These are phyloP conservation scores for Fusarium odoratissimum DNA, from an alignment of 2,329 filamentous ascomycete species.

Conservation along the genomic window DNA sequence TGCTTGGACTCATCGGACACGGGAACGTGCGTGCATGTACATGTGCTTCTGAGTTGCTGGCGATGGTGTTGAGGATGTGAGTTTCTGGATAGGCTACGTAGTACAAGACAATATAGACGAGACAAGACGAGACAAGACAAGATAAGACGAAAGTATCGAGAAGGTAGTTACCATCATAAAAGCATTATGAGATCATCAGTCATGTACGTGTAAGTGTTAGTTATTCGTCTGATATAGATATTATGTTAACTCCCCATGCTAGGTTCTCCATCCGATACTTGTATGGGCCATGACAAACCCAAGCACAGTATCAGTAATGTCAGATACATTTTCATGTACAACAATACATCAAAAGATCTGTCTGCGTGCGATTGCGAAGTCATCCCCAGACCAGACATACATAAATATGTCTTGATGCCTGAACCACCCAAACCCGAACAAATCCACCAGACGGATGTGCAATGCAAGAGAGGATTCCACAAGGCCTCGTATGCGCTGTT, in stretches of 20 bases:
- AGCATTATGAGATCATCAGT: not conserved
- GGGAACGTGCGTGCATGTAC: slow-evolving; percentile 43
- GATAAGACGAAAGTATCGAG: not conserved
- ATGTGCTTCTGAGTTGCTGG: slow-evolving; percentile 27
- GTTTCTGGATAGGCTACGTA: slow-evolving; percentile 5
- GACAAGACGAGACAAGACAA: not conserved
- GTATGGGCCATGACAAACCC: not conserved
- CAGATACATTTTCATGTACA: not conserved
- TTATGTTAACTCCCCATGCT: not conserved
- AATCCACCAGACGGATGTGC: not conserved
- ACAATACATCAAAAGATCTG: slow-evolving; percentile 8
- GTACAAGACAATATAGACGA: not conserved
- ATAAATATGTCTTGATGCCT: slow-evolving; percentile 38
- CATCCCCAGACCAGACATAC: slow-evolving; percentile 9
- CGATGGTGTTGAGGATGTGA: slow-evolving; percentile 1
- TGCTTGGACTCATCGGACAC: slow-evolving; percentile 47
- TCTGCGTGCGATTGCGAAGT: slow-evolving; percentile 14
- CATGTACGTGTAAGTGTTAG: not conserved
- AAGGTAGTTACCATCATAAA: not conserved
- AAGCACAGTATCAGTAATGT: not conserved
- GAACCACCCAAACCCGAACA: slow-evolving; percentile 28
- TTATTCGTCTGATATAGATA: not conserved
- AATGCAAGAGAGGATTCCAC: slow-evolving; percentile 11
- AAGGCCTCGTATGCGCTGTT: slow-evolving; percentile 41
- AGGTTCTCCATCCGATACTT: not conserved